Evolutionary conservation across 208 protist genomes (phyloP).

Genomic region (Acanthamoeba royreba): DNA sequence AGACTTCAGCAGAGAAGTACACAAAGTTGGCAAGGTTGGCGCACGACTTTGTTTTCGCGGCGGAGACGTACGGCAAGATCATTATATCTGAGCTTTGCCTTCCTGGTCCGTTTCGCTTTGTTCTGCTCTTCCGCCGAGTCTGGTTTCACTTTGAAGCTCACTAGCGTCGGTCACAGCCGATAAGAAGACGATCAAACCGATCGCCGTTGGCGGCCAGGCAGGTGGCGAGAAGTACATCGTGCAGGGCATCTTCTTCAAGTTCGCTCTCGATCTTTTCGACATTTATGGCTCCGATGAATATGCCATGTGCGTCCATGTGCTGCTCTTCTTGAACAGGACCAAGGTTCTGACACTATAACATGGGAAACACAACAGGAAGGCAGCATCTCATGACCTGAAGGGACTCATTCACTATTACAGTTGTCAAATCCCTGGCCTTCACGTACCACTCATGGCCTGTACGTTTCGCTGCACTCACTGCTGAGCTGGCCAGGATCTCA

Average conservation of each 20-base stretch:
- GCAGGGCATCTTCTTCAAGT: slow-evolving; percentile 54
- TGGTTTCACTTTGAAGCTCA: neutral
- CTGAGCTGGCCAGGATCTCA: too few species aligned
- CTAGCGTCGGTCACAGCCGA: neutral
- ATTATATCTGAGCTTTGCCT: neutral
- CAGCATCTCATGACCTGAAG: slow-evolving; percentile 27
- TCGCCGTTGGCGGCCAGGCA: neutral
- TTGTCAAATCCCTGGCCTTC: neutral
- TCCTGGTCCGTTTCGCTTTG: neutral
- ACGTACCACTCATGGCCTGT: slow-evolving; percentile 23
- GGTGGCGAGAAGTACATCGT: slow-evolving; percentile 19
- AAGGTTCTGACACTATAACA: too few species aligned
- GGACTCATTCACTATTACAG: neutral
- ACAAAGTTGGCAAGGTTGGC: neutral
- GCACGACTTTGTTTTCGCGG: neutral
- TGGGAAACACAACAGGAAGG: too few species aligned
- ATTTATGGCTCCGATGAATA: neutral
- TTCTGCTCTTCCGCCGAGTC: too few species aligned
- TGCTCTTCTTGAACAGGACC: too few species aligned
- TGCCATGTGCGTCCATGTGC: neutral
- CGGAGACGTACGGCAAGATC: neutral
- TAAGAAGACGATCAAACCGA: slow-evolving; percentile 36
- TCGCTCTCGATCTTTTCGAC: neutral
- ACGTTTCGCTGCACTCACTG: too few species aligned
- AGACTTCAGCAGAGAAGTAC: neutral